These are phyloP conservation scores for Casuarina cunninghamiana DNA, from an alignment of 306 rosid genomes.

Conservation along the genomic window DNA sequence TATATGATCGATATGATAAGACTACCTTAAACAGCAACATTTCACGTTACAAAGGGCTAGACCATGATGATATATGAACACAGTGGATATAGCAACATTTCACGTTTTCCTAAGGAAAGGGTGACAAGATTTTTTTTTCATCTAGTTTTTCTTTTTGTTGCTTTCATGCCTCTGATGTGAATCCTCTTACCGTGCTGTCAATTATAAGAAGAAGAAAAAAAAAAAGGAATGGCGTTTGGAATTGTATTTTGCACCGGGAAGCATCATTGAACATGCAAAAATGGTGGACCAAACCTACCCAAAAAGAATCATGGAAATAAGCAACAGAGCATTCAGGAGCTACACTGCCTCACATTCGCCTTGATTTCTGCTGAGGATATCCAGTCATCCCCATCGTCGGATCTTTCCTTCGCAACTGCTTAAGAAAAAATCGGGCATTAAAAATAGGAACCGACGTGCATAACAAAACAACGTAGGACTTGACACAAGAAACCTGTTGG, in stretches of 20 bases:
- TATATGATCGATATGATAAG: too few relatives aligned
- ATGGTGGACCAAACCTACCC: neutral
- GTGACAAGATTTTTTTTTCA: too few relatives aligned
- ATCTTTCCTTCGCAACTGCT: conserved; percentile 81
- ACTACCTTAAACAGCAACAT: too few relatives aligned
- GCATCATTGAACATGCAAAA: neutral
- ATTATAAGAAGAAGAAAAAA: neutral
- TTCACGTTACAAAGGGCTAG: too few relatives aligned
- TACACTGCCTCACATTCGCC: conserved; percentile 63
- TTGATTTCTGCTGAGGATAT: conserved; percentile 75
- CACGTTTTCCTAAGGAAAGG: too few relatives aligned
- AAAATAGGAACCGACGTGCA: neutral
- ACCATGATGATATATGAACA: too few relatives aligned
- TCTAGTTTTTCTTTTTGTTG: neutral
- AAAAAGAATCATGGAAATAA: neutral
- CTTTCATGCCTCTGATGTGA: neutral
- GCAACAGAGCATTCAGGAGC: neutral
- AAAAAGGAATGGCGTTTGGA: neutral
- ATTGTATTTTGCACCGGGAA: neutral
- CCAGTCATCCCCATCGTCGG: conserved; percentile 66
- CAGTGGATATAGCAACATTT: too few relatives aligned
- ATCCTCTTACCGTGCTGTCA: neutral
- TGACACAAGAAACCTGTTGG: conserved; percentile 60
- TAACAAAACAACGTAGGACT: neutral
- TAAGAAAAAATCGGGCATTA: conserved; percentile 17